Percentiles rank a stretch among this genome's conserved stretches.
phyloP scores from a whole-genome alignment of 2,329 filamentous ascomycete genomes.

The Aciculosporium take region DNA sequence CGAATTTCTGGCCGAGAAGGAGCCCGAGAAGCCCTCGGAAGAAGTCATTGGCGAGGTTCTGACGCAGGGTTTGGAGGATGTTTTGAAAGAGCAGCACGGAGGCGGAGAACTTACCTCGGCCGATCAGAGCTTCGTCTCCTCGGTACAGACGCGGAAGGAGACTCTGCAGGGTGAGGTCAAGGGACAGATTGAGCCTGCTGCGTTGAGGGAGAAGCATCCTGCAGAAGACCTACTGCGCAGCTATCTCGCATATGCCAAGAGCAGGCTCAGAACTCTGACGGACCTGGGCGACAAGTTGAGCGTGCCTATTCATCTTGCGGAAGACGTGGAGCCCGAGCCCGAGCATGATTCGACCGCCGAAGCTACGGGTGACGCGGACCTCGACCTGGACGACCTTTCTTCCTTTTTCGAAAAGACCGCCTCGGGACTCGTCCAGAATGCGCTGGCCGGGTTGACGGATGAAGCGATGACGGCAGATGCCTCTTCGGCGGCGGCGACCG shows the following conservation, averaged over 20 bases:
- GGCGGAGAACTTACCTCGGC: conserved; percentile 19
- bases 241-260: conserved; percentile 19
- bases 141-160: conserved; percentile 20
- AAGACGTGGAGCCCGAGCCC: conserved; percentile 9
- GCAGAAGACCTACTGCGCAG: conserved; percentile 24
- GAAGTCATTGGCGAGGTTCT: conserved; percentile 43
- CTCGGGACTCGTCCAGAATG: conserved; percentile 26
- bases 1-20: conserved; percentile 33
- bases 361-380: conserved; percentile 15
- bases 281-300: conserved; percentile 22
- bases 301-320: conserved; percentile 19
- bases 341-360: conserved; percentile 13
- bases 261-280: conserved; percentile 18
- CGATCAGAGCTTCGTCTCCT: conserved; percentile 20
- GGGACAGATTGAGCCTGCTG: conserved; percentile 10
- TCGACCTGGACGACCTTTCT: conserved; percentile 27
- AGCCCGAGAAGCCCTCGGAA: conserved; percentile 34
- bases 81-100: conserved; percentile 22
- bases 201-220: conserved; percentile 25
- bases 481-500: conserved; percentile 4
- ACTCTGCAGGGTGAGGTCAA: conserved; percentile 18
- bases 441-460: conserved; percentile 23
- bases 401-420: conserved; percentile 29
- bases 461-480: conserved; percentile 9
- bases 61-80: conserved; percentile 38